Conservation (phyloP, 2,329 filamentous ascomycete genomes). For the Lecanicillium sp. region DNA sequence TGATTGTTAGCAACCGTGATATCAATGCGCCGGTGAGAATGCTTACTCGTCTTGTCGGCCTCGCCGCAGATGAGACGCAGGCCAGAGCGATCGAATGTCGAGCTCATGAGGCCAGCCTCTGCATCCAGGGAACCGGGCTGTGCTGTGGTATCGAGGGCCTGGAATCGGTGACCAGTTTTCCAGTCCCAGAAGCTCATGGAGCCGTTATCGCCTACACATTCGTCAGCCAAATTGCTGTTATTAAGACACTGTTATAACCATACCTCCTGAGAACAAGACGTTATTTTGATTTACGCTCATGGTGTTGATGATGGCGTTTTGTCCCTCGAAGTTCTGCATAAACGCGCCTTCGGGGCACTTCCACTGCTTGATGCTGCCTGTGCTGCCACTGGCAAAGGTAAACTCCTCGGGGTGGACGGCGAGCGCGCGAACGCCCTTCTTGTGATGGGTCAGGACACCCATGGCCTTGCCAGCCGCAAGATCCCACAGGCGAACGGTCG, state of each 20-base stretch:
- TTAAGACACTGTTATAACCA: constrained; percentile 14
- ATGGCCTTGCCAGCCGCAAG: constrained; percentile 93
- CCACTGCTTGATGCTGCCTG: constrained; percentile 97
- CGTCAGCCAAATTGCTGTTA: background rate
- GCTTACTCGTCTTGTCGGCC: constrained; percentile 84
- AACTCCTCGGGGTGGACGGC: constrained; percentile 86
- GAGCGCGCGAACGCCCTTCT: constrained; percentile 87
- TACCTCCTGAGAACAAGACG: constrained; percentile 81
- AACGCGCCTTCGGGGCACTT: constrained; percentile 97
- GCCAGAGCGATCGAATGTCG: constrained; percentile 85
- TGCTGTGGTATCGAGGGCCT: constrained; percentile 81
- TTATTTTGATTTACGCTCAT: constrained; percentile 91
- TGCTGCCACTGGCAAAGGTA: constrained; percentile 89
- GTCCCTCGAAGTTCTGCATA: constrained; percentile 98
- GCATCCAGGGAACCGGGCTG: constrained; percentile 93
- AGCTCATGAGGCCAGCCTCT: constrained; percentile 90
- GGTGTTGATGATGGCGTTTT: constrained; percentile 95
- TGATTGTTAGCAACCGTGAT: constrained; percentile 20
- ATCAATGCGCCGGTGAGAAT: background rate
- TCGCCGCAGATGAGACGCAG: constrained; percentile 88
- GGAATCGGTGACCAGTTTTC: constrained; percentile 92
- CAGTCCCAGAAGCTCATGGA: constrained; percentile 98
- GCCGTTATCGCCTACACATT: constrained; percentile 68
- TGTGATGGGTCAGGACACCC: constrained; percentile 95
- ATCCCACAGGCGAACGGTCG: constrained; percentile 89